phyloP scores from a whole-genome alignment of 2,329 filamentous ascomycete species.

The Calonectria hawksworthii region DNA sequence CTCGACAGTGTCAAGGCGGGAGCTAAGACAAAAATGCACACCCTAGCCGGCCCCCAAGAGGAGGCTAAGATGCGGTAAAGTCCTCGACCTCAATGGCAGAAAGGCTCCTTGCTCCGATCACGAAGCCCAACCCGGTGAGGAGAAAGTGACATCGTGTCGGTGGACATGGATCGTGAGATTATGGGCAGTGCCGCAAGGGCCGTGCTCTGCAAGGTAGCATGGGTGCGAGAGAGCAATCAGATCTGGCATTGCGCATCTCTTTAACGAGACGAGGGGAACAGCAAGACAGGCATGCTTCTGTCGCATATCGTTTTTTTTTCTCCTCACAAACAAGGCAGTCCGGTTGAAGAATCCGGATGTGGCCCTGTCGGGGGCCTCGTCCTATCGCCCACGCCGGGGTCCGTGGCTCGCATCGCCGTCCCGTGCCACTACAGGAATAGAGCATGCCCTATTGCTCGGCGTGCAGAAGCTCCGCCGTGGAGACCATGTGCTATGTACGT shows the following conservation, averaged over 20 bases:
- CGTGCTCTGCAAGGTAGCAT: constrained; percentile 8
- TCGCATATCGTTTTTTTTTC: constrained; percentile 33
- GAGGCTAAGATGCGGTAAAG: constrained; percentile 18
- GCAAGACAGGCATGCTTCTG: constrained; percentile 16
- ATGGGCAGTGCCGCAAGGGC: constrained; percentile 20
- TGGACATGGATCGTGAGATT: constrained; percentile 16
- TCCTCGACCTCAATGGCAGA: not conserved
- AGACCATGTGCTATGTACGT: constrained; percentile 33
- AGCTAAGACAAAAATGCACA: constrained; percentile 25
- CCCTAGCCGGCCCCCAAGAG: constrained; percentile 10
- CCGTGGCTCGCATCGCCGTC: constrained; percentile 33
- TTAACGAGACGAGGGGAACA: constrained; percentile 20
- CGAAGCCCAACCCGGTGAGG: constrained; percentile 4
- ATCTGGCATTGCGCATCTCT: constrained; percentile 32
- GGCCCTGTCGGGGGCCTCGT: constrained; percentile 21
- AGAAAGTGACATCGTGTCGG: constrained; percentile 25
- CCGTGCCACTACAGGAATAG: constrained; percentile 34
- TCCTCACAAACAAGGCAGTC: constrained; percentile 3
- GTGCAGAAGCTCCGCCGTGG: constrained; percentile 37
- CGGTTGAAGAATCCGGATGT: constrained; percentile 15
- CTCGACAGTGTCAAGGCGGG: constrained; percentile 28
- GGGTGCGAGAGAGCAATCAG: constrained; percentile 14
- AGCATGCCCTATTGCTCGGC: constrained; percentile 16
- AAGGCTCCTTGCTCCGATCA: constrained; percentile 4
- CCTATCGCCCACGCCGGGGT: constrained; percentile 24